Evolutionary conservation across 495 filamentous ascomycete species (phyloP), one percentile per base, ranked within the genome.

Genomic region (Monascus purpureus): DNA sequence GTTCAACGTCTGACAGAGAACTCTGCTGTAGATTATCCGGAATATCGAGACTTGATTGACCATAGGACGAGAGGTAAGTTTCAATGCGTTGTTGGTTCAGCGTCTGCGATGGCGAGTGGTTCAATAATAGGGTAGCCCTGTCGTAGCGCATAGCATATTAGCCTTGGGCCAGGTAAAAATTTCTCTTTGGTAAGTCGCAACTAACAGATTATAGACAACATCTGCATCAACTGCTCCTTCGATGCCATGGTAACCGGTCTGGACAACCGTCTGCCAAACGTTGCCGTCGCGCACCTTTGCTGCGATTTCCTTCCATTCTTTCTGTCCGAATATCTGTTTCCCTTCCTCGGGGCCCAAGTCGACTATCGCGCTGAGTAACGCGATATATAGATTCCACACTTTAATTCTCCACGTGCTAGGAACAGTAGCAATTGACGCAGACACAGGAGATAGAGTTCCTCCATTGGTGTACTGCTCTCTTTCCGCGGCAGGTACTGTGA

Each of bases 301-400:
- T 23, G 81, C 77, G 35, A 96, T 65, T 9, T 66, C 63, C 46
- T 77, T 75, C 85, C 85, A 97, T 40, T 83, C 74, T 36, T 78
- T 70, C 25, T 69, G 73, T 0, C 92, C 92, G 62, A 95, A 87
- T 15, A 75, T 68, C 11, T 70, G 70, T 56, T 87, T 93, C 18
- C 88, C 90, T 49, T 93, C 84, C 42, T 94, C 83, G n/a, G 77
- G 57, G 12, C 81, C 82, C 41, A 95, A 63, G 39, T 96, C 86
- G 22, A 88, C 65, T 28, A 93, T 79, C 15, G 82, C 82, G 57
- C 93, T 92, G 20, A 96, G 67, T 15, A 96, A 72, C 0, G 85
- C 93, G 31, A 96, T 72, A 53, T 96, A 96, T 42, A 97, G 67
- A 54, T 82, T 92, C 92, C 92, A 97, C 33, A 95, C 74, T 53